phyloP scores from a whole-genome alignment of 805 yeast species.

The Saccharomycopsis synnaedendra region DNA sequence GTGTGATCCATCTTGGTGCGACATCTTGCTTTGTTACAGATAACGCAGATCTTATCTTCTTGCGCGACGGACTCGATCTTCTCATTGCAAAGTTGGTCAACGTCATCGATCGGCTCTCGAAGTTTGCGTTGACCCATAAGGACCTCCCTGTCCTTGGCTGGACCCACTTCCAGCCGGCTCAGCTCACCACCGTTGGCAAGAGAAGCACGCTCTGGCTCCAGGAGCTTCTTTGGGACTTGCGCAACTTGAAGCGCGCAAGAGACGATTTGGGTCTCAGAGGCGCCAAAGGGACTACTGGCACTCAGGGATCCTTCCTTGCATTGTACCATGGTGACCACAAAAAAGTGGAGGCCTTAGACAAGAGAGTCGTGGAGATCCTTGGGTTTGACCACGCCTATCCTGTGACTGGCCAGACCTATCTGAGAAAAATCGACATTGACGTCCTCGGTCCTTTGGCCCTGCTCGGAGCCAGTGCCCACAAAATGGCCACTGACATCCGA shows the following conservation, averaged over 20 bases:
- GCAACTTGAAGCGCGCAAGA: constrained; percentile 93
- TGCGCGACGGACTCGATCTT: constrained; percentile 91
- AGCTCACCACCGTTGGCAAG: constrained; percentile 96
- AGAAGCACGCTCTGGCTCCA: constrained; percentile 97
- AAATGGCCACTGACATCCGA: constrained; percentile 95
- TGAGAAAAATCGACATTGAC: constrained; percentile 95
- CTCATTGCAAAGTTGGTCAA: constrained; percentile 91
- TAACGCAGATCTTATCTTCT: constrained; percentile 92
- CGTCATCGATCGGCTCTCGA: constrained; percentile 80
- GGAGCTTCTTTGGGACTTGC: constrained; percentile 94
- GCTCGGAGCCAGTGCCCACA: constrained; percentile 92
- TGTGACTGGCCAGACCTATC: constrained; percentile 97
- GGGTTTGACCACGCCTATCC: constrained; percentile 96
- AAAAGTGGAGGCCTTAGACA: constrained; percentile 86
- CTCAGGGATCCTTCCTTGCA: constrained; percentile 93
- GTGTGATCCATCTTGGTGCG: constrained; percentile 96
- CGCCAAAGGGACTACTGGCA: constrained; percentile 98
- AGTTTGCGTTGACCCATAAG: constrained; percentile 85
- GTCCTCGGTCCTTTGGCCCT: constrained; percentile 87
- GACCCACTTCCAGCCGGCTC: constrained; percentile 99
- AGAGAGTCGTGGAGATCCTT: constrained; percentile 81
- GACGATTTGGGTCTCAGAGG: constrained; percentile 95
- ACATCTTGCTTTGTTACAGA: constrained; percentile 97
- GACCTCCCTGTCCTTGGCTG: constrained; percentile 96
- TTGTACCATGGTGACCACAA: constrained; percentile 95